Base-by-base conservation (phyloP, 2,329 filamentous ascomycete genomes). In the Huntiella moniliformis region DNA sequence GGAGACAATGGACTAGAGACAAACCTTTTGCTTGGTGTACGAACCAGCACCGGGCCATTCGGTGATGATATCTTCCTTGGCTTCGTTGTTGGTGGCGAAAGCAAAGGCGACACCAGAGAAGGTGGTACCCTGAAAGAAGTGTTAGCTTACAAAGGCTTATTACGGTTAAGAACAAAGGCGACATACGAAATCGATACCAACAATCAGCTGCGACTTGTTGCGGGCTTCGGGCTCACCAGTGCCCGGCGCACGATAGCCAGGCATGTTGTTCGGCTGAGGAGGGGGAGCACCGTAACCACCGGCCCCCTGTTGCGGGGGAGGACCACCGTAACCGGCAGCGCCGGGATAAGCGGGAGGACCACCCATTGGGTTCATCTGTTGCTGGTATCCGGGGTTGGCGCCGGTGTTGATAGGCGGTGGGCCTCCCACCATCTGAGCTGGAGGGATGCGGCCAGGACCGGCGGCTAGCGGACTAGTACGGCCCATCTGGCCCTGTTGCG, bases 11-110 rank as follows among this genome's bases (percentile, higher is more conserved):
- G 4, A 17, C 15, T n/a, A 4, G 5, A 31, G 43, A 49, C 61
- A 39, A 61, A 93, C 88, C 80, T 98, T 98, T 66, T 98, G 91
- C 67, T 96, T 96, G 43, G 91, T 94, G 61, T 94, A 88, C 47
- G 91, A 95, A 54, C 91, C 91, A 33, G 91, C 87, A 55, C 91
- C 91, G 18, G 91, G 91, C 91, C 91, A 98, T 66, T 98, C 91
- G 52, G 88, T 92, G 56, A 98, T 98, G 56, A 96, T 96, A 62
- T 96, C 88, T 64, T 96, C 91, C 62, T 94, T 92, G 50, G 87
- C 86, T 63, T 95, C 87, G 55, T 88, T 93, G 65, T 95, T 95
- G 50, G 88, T 95, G 51, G 87, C 87, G 64, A 95, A 98, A 31
- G 87, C 87, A 60, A 92, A 95, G 33, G 91, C 91, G 52, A 96